phyloP scores from a whole-genome alignment of 176 grass and related monocot genomes.

The sorghum (Sorghum bicolor) region DNA sequence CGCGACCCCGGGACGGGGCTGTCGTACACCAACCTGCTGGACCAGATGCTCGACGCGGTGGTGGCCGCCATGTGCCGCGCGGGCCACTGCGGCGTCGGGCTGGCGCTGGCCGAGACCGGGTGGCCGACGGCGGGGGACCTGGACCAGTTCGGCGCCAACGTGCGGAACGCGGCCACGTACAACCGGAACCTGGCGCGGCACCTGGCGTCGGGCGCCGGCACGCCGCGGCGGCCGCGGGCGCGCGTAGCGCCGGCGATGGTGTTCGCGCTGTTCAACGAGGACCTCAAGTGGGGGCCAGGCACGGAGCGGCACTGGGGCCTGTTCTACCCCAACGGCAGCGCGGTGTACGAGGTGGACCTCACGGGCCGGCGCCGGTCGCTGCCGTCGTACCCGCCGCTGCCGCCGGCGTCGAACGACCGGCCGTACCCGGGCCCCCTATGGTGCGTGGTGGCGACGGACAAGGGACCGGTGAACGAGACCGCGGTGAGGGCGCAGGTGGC shows the following conservation, averaged over 20 bases:
- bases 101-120: conserved; percentile 40
- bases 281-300: conserved; percentile 43
- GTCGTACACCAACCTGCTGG: conserved; percentile 28
- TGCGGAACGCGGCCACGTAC: conserved; percentile 61
- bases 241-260: conserved; percentile 50
- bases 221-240: conserved; percentile 41
- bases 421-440: conserved; percentile 49
- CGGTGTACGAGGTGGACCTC: conserved; percentile 60
- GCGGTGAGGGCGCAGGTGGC: conserved; percentile 29
- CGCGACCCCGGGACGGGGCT: background rate
- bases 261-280: conserved; percentile 72
- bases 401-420: conserved; percentile 37
- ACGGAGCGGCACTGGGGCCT: conserved; percentile 70
- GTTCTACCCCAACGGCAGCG: conserved; percentile 58
- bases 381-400: conserved; percentile 45
- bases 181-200: conserved; percentile 61
- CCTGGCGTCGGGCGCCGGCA: conserved; percentile 40
- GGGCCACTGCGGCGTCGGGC: background rate
- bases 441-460: conserved; percentile 43
- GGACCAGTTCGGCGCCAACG: conserved; percentile 58
- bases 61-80: conserved; percentile 42
- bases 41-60: conserved; percentile 67
- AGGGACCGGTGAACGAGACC: conserved; percentile 16
- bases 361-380: background rate
- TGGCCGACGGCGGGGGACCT: conserved; percentile 56